Evolutionary conservation across 2,329 filamentous ascomycete genomes (phyloP).

Genomic region (Intubia oerlemansii): DNA sequence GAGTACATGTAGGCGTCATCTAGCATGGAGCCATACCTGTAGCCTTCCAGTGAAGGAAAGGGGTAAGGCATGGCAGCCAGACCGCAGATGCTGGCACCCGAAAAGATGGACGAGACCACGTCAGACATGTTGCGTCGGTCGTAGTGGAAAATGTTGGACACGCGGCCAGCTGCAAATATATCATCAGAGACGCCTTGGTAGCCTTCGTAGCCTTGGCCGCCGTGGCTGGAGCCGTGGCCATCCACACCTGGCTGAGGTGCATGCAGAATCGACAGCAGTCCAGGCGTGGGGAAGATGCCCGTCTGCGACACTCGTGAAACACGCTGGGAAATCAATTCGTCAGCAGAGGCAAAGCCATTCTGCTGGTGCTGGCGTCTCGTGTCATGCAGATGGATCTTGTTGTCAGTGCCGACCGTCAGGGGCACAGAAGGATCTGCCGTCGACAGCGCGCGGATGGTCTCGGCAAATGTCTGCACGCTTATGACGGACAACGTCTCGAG

Average conservation of each 20-base stretch:
- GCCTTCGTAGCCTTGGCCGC: no score
- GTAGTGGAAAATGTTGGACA: constrained; percentile 75
- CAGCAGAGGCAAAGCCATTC: no score
- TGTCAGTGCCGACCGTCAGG: constrained; percentile 64
- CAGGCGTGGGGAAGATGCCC: constrained; percentile 51
- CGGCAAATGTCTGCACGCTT: constrained; percentile 52
- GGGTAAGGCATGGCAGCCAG: constrained; percentile 49
- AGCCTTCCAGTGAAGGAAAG: constrained; percentile 41
- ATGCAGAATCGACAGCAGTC: constrained; percentile 66
- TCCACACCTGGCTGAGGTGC: constrained; percentile 37
- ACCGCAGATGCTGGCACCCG: constrained; percentile 58
- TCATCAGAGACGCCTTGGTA: constrained; percentile 40
- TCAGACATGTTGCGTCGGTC: constrained; percentile 70
- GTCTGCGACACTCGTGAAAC: no score
- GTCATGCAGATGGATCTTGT: constrained; percentile 67
- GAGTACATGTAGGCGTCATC: neutral
- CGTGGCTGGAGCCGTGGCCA: no score
- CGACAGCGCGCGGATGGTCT: constrained; percentile 67
- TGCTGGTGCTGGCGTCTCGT: no score
- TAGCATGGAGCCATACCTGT: no score
- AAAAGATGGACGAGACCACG: constrained; percentile 60
- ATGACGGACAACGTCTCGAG: constrained; percentile 49
- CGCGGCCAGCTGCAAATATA: constrained; percentile 76
- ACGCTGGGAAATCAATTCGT: no score
- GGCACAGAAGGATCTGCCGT: constrained; percentile 43